Evolutionary conservation across 2,329 filamentous ascomycete species (phyloP), one percentile per base, ranked within the genome.

Genomic region (Westerdykella ornata): DNA sequence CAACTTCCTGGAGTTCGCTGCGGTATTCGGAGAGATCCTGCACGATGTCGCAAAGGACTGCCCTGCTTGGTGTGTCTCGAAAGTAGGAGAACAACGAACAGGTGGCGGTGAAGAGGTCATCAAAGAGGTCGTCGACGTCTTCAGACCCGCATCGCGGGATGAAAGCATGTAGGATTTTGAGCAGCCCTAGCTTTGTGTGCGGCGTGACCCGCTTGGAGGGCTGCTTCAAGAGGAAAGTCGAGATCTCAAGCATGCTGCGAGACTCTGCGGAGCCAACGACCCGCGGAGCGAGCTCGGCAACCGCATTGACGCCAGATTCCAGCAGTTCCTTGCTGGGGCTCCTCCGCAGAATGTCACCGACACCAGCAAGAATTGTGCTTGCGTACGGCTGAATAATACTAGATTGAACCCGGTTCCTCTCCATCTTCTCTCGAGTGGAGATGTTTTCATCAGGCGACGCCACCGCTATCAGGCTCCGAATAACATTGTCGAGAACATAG

Each of bases 31-130:
- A 80, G 45, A 95, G 81, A 14, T 83, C 82, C 12, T 74, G 66
- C 6, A 97, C 68, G 3, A 94, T 83, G 34, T 81, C 74, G 13
- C 84, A 85, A 19, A 97, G 69, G 1, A 86, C 74, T 47, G 81
- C 74, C 41, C 92, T 78, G 57, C 88, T 94, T 33, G 78, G 70
- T 33, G 81, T 77, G 62, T 97, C 89, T 53, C 82, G 86, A 70
- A 97, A 90, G 61, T 89, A 95, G 41, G 87, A 85, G 60, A 95
- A 97, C 26, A 97, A 75, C 0, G 85, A 82, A 3, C 85, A 83
- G 8, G 92, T 68, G 0, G 86, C 86, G 35, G 79, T 72, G 60
- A 85, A 94, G 1, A 94, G 78, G 28, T 77, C 74, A 34, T 75
- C 68, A 37, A 78, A 78, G 13, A 90, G 68, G 17, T 75, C 72